Conservation (phyloP, 495 filamentous ascomycete species). For the Lasiosphaeria ovina region DNA sequence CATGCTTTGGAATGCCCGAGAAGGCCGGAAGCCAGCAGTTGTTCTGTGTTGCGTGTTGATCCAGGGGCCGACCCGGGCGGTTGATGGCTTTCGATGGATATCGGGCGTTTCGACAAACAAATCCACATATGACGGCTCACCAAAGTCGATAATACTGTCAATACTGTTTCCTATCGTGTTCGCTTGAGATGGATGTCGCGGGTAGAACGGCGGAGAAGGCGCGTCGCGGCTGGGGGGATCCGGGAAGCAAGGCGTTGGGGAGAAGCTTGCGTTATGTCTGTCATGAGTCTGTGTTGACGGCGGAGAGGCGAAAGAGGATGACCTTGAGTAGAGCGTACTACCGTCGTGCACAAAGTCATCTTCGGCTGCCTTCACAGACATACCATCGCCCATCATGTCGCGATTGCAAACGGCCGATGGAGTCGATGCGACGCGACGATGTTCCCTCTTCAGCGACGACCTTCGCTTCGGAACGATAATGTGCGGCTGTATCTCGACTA, state of each 20-base stretch:
- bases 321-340: neutral
- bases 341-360: neutral
- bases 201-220: neutral
- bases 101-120: too few species aligned
- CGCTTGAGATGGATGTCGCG: neutral
- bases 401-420: neutral
- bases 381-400: neutral
- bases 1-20: neutral
- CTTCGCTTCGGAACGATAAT: constrained; percentile 15
- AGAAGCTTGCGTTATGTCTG: too few species aligned
- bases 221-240: neutral
- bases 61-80: too few species aligned
- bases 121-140: too few species aligned
- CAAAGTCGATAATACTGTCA: too few species aligned
- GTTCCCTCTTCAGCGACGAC: constrained; percentile 15
- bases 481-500: constrained; percentile 28
- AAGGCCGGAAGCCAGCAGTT: neutral
- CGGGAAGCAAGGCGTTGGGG: neutral
- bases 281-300: neutral
- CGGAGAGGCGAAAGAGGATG: neutral
- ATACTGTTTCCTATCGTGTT: neutral
- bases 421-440: neutral
- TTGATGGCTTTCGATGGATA: too few species aligned
- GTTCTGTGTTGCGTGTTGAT: neutral
- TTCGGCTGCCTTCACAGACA: neutral